Percentiles rank a stretch among this genome's conserved stretches.
phyloP scores from a whole-genome alignment of 257 asterid genomes.

The Solanum bukasovii region DNA sequence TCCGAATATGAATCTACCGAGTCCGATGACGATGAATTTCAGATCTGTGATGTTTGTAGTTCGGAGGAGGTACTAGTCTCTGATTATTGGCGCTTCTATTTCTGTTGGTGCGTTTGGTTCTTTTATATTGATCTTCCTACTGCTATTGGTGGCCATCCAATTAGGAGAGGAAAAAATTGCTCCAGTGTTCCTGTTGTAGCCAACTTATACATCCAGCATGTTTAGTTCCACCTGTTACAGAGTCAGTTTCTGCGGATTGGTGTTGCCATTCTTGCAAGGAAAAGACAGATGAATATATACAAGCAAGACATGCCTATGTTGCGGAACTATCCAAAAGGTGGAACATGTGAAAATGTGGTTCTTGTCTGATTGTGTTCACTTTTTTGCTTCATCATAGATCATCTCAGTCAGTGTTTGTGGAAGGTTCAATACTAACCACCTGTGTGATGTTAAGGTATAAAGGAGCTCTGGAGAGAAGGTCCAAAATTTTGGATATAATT shows the following conservation, averaged over 20 bases:
- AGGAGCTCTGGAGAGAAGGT: slow-evolving; percentile 68
- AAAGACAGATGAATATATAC: slow-evolving; percentile 84
- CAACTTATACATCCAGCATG: slow-evolving; percentile 80
- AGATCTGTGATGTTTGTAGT: slow-evolving; percentile 80
- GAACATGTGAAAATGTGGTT: not conserved
- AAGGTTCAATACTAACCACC: not conserved
- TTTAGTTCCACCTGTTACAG: slow-evolving; percentile 73
- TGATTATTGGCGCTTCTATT: not conserved
- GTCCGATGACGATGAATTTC: slow-evolving; percentile 97
- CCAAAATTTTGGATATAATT: slow-evolving; percentile 62
- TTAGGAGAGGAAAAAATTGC: slow-evolving; percentile 90
- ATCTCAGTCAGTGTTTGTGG: not conserved
- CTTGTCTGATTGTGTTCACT: not conserved
- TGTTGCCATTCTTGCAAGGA: slow-evolving; percentile 86
- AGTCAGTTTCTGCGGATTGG: slow-evolving; percentile 64
- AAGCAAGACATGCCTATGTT: slow-evolving; percentile 60
- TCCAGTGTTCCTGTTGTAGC: slow-evolving; percentile 87
- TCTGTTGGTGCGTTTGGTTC: not conserved
- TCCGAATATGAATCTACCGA: slow-evolving; percentile 44
- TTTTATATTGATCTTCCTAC: not conserved
- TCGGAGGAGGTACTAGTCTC: slow-evolving; percentile 61
- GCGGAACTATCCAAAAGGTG: slow-evolving; percentile 70
- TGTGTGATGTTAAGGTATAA: slow-evolving; percentile 50
- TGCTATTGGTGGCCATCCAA: not conserved
- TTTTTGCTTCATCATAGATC: not conserved